Base-by-base conservation (phyloP, 106 monocot species). In the Agapanthus africanus region DNA sequence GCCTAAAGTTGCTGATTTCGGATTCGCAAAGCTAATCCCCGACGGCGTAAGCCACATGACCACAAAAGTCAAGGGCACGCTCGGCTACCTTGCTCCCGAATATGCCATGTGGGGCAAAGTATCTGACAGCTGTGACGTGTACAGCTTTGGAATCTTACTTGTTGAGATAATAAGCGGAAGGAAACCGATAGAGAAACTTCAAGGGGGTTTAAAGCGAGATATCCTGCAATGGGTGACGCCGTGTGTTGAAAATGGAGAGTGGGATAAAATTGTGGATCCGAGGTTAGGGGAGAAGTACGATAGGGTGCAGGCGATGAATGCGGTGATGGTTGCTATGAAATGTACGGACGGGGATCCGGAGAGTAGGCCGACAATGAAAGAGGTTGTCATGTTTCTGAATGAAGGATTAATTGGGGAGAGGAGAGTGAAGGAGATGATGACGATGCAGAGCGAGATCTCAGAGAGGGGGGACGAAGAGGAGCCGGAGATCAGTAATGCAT, bases 101-200 rank as follows among this genome's bases (percentile, higher is more conserved):
- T 83, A 83, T 66, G 82, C 82, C 51, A 83, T 83, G 82, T 83
- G 78, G 82, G 82, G 82, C 0, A 83, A 75, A 30, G 82, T 77
- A 11, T 78, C 82, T 0, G 71, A 74, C 23, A 54, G 70, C 63
- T 83, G 82, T 61, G 82, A 83, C 38, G 75, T 83, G 14, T 83
- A 78, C 66, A 74, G 73, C 75, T 83, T 83, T 54, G 82, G 82
- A 4, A 70, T 83, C 21, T 75, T 83, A 7, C 78, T 83, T n/a
- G 65, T 82, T 4, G 82, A 82, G 52, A 40, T 78, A 4, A 36
- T 78, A 25, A 70, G 56, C 66, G 82, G 40, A 0, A 34, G 71
- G 33, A 65, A 44, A 28, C 82, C 82, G 2, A 72, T 82, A 56
- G 82, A 82, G 74, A 82, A 82, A 67, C 74, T 78, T 0, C 66